phyloP scores from a whole-genome alignment of 2,329 filamentous ascomycete species.

The Penicillium fuscoglaucum region DNA sequence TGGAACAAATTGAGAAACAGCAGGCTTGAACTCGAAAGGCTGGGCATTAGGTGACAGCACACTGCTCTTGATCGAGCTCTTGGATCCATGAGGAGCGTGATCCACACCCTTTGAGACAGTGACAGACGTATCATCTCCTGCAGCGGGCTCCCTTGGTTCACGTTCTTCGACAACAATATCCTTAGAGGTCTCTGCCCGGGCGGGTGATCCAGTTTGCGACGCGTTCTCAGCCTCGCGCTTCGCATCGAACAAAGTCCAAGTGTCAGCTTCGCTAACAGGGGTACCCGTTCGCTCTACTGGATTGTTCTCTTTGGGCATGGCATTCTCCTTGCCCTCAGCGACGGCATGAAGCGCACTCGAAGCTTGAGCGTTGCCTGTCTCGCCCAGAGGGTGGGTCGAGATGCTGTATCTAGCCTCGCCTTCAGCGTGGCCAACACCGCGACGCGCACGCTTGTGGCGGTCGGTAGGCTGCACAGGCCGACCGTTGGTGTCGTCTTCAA shows the following conservation, averaged over 20 bases:
- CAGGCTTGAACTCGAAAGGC: conserved; percentile 60
- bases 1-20: conserved; percentile 33
- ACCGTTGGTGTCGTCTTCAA: conserved; percentile 59
- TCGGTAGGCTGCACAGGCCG: conserved; percentile 61
- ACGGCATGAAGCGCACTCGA: conserved; percentile 27
- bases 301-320: conserved; percentile 42
- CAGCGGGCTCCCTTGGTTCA: conserved; percentile 13
- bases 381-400: conserved; percentile 40
- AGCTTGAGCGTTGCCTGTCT: conserved; percentile 33
- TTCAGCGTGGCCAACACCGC: conserved; percentile 65
- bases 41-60: conserved; percentile 70
- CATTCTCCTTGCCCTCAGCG: conserved; percentile 41
- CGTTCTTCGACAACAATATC: conserved; percentile 17
- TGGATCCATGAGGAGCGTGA: conserved; percentile 24
- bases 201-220: conserved; percentile 56
- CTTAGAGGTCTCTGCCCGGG: conserved; percentile 8
- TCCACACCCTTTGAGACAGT: conserved; percentile 9
- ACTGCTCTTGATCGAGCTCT: conserved; percentile 43
- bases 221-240: conserved; percentile 47
- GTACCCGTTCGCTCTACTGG: conserved; percentile 30
- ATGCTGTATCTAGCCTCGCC: conserved; percentile 72
- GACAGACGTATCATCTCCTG: conserved; percentile 7
- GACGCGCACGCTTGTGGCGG: conserved; percentile 73
- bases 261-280: conserved; percentile 44
- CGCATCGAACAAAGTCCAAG: conserved; percentile 64